phyloP scores from a whole-genome alignment of 768 basidiomycete species.

The Hypholoma sublateritium region DNA sequence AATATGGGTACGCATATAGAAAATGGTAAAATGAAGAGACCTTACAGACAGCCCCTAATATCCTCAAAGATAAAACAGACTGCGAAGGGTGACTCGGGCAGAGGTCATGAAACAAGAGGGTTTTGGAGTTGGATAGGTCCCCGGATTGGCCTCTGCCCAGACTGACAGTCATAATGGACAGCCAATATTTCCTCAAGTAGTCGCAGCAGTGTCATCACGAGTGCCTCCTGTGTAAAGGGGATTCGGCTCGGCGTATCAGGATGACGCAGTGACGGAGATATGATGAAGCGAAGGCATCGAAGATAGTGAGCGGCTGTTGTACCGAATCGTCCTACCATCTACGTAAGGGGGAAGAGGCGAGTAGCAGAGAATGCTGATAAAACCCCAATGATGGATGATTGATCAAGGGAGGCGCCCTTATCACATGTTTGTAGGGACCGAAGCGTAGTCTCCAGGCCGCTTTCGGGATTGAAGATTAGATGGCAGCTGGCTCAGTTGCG shows the following conservation, averaged over 20 bases:
- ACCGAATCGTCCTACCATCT: too few species aligned
- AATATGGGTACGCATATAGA: not conserved
- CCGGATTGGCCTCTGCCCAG: not conserved
- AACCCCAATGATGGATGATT: too few species aligned
- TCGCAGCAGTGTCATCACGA: too few species aligned
- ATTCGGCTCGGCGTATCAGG: too few species aligned
- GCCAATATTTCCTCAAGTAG: too few species aligned
- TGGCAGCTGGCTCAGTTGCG: not conserved
- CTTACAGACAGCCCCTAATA: not conserved
- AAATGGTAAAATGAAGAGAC: not conserved
- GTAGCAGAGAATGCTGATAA: too few species aligned
- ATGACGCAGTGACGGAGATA: too few species aligned
- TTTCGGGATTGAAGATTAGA: not conserved
- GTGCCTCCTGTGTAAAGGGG: too few species aligned
- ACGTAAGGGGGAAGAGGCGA: too few species aligned
- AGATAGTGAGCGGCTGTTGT: too few species aligned
- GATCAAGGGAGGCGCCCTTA: not conserved
- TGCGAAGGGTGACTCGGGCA: not conserved
- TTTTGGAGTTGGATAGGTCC: not conserved
- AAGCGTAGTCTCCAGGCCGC: not conserved
- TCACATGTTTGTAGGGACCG: not conserved
- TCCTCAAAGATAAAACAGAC: not conserved
- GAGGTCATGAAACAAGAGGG: not conserved
- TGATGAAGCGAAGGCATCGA: too few species aligned
- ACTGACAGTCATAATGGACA: not conserved